Evolutionary conservation across 179 eudicot species (phyloP).

Genomic region (Silene noctiflora): DNA sequence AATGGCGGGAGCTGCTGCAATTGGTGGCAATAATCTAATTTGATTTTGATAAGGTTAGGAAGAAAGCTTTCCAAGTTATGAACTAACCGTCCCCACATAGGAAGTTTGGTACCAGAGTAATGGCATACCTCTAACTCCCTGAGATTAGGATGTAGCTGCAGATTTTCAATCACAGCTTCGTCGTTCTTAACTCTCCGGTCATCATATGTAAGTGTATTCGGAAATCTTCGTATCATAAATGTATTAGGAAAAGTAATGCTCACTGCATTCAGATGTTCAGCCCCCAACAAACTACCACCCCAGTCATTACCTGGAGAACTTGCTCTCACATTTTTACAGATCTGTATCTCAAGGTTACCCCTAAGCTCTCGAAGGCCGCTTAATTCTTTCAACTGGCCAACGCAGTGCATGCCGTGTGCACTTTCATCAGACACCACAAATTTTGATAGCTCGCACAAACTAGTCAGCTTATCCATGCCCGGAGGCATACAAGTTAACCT

Average conservation of each 20-base stretch:
- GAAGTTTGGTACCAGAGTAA: not conserved
- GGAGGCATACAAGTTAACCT: not conserved
- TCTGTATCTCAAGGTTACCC: not conserved
- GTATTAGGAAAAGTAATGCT: not conserved
- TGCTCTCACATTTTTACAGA: not conserved
- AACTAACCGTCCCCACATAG: not conserved
- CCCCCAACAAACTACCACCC: not conserved
- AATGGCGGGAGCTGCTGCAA: conserved; percentile 4
- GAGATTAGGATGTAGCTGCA: conserved; percentile 13
- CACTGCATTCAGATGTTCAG: not conserved
- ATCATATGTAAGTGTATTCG: not conserved
- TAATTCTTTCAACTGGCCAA: conserved; percentile 1
- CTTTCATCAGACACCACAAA: not conserved
- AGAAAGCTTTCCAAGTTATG: not conserved
- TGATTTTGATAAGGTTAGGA: conserved; percentile 10
- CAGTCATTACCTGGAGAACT: not conserved
- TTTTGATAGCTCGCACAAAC: not conserved
- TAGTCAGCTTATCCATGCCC: not conserved
- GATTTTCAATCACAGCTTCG: not conserved
- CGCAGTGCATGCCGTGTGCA: not conserved
- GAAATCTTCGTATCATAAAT: not conserved
- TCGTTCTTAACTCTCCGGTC: not conserved
- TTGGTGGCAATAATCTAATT: not conserved
- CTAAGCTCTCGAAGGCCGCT: not conserved
- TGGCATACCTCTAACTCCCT: not conserved